These are phyloP conservation scores for Neofusicoccum ribis DNA, from an alignment of 2,329 filamentous ascomycete genomes.

Conservation along the genomic window DNA sequence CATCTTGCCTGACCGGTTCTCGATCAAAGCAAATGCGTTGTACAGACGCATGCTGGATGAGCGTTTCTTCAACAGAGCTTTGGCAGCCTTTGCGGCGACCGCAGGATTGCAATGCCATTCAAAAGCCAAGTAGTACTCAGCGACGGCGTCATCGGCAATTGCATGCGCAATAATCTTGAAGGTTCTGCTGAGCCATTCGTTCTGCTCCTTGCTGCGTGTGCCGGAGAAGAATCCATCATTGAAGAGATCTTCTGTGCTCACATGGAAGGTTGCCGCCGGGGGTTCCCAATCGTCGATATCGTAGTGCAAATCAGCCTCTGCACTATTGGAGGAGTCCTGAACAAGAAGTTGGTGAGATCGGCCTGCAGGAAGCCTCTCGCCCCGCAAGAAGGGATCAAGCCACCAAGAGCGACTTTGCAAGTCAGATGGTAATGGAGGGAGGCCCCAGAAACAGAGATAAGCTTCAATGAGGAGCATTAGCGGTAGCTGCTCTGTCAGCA, in stretches of 20 bases:
- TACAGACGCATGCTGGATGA: constrained; percentile 69
- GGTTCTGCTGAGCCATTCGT: constrained; percentile 52
- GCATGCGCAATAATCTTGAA: constrained; percentile 59
- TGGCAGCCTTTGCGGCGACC: constrained; percentile 68
- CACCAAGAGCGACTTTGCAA: constrained; percentile 33
- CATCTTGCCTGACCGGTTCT: constrained; percentile 59
- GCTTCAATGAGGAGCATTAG: constrained; percentile 62
- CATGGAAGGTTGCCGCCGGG: not conserved
- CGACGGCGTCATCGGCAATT: constrained; percentile 51
- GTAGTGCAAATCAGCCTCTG: not conserved
- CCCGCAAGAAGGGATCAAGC: constrained; percentile 57
- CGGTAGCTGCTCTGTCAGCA: constrained; percentile 38
- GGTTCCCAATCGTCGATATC: not conserved
- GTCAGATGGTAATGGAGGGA: constrained; percentile 51
- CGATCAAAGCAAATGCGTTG: constrained; percentile 75
- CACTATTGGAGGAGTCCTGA: not conserved
- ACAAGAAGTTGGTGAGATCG: not conserved
- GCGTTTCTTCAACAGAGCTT: constrained; percentile 68
- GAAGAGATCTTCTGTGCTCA: constrained; percentile 22
- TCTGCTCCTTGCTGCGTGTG: constrained; percentile 31
- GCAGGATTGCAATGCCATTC: constrained; percentile 58
- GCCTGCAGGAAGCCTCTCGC: constrained; percentile 27
- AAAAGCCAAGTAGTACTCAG: constrained; percentile 70
- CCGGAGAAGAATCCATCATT: not conserved
- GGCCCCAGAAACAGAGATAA: constrained; percentile 52